Evolutionary conservation across 805 yeast species (phyloP).

Genomic region (Starmerella apicola): DNA sequence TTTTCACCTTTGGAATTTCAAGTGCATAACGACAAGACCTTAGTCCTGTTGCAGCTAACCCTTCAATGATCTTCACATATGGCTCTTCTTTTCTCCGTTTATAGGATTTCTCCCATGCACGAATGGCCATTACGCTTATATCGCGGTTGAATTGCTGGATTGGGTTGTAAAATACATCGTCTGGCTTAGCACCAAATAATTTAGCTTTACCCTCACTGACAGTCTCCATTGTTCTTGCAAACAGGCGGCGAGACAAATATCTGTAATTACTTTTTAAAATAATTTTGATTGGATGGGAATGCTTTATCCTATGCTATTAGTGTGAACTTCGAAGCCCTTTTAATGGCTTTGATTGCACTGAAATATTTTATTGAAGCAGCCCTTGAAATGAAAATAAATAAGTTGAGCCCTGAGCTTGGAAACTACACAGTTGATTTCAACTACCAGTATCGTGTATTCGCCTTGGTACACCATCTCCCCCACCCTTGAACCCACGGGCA

Average conservation of each 20-base stretch:
- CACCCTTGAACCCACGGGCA: too few species aligned
- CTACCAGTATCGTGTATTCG: too few species aligned
- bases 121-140: slow-evolving; percentile 67
- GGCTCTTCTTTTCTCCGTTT: slow-evolving; percentile 27
- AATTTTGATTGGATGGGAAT: too few species aligned
- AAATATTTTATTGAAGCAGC: too few species aligned
- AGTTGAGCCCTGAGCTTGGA: too few species aligned
- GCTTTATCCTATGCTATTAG: too few species aligned
- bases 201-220: slow-evolving; percentile 70
- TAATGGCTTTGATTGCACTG: too few species aligned
- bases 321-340: too few species aligned
- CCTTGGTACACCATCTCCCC: too few species aligned
- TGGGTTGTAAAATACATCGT: slow-evolving; percentile 85
- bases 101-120: slow-evolving; percentile 69
- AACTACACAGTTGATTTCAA: too few species aligned
- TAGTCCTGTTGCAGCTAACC: slow-evolving; percentile 87
- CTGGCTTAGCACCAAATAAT: slow-evolving; percentile 68
- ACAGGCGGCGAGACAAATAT: not conserved
- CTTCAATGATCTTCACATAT: slow-evolving; percentile 66
- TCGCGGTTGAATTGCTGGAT: slow-evolving; percentile 96
- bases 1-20: slow-evolving; percentile 67
- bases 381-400: too few species aligned
- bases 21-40: slow-evolving; percentile 88
- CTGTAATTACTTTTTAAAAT: not conserved
- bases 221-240: slow-evolving; percentile 8